Base-by-base conservation (phyloP, 1,284 basidiomycete species). In the Xerocomus cyaneibrunnescens region DNA sequence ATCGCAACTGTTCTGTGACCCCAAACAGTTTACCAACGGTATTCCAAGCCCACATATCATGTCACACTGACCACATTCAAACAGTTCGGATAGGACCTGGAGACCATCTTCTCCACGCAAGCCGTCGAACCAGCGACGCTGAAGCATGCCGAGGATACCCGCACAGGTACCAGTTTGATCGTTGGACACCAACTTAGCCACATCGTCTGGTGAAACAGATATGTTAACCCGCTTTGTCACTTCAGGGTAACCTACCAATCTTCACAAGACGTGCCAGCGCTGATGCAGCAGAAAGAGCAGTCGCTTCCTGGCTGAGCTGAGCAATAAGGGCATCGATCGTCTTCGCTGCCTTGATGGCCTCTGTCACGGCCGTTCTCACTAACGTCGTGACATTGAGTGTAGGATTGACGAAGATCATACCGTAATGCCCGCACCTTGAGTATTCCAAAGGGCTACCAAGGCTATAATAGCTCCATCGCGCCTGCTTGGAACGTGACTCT, bases 71-170 rank as follows among this genome's bases (percentile, higher is more conserved):
- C 64, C 57, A 36, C 57, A 53, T 10, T 54, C 45, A 1, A 68
- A 43, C 6, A 69, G 19, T n/a, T 55, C 41, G 5, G 47, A 50
- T 1, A 66, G 31, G 12, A 58, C 57, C 13, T 47, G 51, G 2
- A 69, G 43, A 9, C 65, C 65, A 17, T 69, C 66, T 48, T 67
- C 63, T 39, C 63, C 59, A 0, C 44, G 51, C n/a, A 54, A 14
- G 3, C 57, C 61, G 13, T 67, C 65, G 22, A 66, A 66, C 66
- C 67, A 66, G 36, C 61, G 56, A 32, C 54, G 52, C 31, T 35
- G 52, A 36, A 66, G 45, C 64, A 66, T 69, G 12, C 28, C 17
- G n/a, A 64, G 6, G 19, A 66, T 60, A 10, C 43, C 42, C 23
- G 0, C 23, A n/a, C 43, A 32, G 8, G 44, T 55, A 23, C 54